phyloP scores from a whole-genome alignment of 2,329 filamentous ascomycete genomes.

The Nemania sp. region DNA sequence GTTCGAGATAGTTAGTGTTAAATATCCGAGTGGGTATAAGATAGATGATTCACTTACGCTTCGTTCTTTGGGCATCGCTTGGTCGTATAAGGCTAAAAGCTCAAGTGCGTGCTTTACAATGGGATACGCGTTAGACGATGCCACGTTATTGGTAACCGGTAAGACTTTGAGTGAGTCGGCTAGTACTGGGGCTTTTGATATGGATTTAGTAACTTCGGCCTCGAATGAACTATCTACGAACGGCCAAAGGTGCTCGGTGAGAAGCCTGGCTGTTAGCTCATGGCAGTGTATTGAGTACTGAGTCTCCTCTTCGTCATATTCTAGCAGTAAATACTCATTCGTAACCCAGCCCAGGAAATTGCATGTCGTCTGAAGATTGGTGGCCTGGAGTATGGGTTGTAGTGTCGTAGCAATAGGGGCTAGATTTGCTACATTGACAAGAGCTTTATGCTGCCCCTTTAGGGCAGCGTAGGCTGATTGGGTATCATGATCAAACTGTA shows the following conservation, averaged over 20 bases:
- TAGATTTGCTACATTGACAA: constrained; percentile 68
- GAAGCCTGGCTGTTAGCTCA: constrained; percentile 66
- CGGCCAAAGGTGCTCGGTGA: constrained; percentile 69
- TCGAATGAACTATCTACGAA: constrained; percentile 68
- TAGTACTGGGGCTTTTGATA: constrained; percentile 61
- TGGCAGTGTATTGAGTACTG: constrained; percentile 65
- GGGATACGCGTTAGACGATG: constrained; percentile 69
- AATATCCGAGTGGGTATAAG: background rate
- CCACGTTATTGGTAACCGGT: constrained; percentile 60
- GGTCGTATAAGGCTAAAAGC: constrained; percentile 71
- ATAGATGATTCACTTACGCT: constrained; percentile 59
- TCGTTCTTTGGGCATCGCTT: constrained; percentile 72
- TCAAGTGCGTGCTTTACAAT: constrained; percentile 69
- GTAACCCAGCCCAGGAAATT: constrained; percentile 69
- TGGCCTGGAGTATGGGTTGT: constrained; percentile 61
- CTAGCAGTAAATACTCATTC: constrained; percentile 67
- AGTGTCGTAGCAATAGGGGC: constrained; percentile 63
- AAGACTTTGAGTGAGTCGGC: constrained; percentile 64
- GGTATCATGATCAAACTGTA: constrained; percentile 62
- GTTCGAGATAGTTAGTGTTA: constrained; percentile 43
- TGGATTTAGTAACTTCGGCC: constrained; percentile 66
- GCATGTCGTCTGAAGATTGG: constrained; percentile 64
- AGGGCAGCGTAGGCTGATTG: constrained; percentile 65
- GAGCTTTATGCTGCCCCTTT: constrained; percentile 62
- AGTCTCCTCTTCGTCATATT: constrained; percentile 68